phyloP scores from a whole-genome alignment of 179 eudicot genomes.

The Silene noctiflora region DNA sequence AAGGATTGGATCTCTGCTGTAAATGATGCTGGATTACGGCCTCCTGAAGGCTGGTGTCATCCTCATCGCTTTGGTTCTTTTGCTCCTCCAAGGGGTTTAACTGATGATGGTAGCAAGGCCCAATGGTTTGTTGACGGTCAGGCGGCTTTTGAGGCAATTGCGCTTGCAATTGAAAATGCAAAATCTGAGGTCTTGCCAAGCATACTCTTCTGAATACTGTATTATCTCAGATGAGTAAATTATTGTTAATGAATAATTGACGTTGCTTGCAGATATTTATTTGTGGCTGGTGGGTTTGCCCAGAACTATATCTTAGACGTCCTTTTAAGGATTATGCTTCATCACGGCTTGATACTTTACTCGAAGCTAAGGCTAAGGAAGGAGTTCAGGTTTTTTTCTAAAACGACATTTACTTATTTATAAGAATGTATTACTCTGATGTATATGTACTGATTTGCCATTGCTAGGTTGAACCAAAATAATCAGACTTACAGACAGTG shows the following conservation, averaged over 20 bases:
- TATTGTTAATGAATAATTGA: constrained; percentile 3
- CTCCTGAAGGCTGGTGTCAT: constrained; percentile 96
- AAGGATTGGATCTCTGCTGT: constrained; percentile 91
- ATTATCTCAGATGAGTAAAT: not conserved
- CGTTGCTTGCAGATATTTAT: constrained; percentile 70
- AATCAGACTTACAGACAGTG: not conserved
- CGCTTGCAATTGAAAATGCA: constrained; percentile 81
- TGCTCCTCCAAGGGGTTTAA: constrained; percentile 92
- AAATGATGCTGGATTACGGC: constrained; percentile 87
- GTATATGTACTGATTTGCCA: not conserved
- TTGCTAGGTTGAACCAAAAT: not conserved
- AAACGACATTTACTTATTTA: not conserved
- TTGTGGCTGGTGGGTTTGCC: constrained; percentile 99
- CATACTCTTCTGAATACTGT: not conserved
- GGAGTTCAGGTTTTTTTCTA: constrained; percentile 78
- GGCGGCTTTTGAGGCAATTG: constrained; percentile 92
- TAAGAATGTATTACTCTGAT: not conserved
- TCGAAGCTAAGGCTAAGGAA: constrained; percentile 92
- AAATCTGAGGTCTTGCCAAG: constrained; percentile 73
- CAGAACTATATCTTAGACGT: constrained; percentile 83
- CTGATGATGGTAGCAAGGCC: constrained; percentile 88
- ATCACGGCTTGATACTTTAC: constrained; percentile 83
- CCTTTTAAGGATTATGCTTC: constrained; percentile 69
- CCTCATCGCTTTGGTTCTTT: constrained; percentile 96
- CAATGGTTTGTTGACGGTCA: constrained; percentile 98